Conservation (phyloP, 139 green algal species). For the Bryopsis sp. region DNA sequence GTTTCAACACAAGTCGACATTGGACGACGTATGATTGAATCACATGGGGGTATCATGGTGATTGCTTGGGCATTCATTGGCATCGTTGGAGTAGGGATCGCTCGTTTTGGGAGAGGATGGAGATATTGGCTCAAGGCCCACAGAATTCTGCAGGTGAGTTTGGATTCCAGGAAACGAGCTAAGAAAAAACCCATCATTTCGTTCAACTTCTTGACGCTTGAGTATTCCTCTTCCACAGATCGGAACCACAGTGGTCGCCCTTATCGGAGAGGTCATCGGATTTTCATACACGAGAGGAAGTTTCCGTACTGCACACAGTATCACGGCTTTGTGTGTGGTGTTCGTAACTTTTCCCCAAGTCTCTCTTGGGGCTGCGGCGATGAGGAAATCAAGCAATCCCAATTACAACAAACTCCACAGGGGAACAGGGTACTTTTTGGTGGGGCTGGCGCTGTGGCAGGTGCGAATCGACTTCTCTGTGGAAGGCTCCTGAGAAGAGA, state of each 20-base stretch:
- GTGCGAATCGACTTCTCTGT: no score
- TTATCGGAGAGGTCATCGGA: constrained; percentile 14
- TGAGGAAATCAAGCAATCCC: constrained; percentile 7
- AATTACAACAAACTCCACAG: constrained; percentile 17
- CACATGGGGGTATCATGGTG: constrained; percentile 18
- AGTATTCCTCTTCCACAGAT: background rate
- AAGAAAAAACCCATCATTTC: background rate
- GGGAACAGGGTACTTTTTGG: constrained; percentile 13
- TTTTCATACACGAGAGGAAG: constrained; percentile 18
- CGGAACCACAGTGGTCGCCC: constrained; percentile 5
- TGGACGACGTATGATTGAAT: constrained; percentile 6
- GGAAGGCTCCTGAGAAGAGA: no score
- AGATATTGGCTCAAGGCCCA: constrained; percentile 16
- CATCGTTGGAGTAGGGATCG: background rate
- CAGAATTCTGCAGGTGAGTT: background rate
- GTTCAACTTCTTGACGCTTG: background rate
- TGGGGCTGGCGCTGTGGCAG: constrained; percentile 4
- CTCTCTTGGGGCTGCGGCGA: constrained; percentile 8
- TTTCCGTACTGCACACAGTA: constrained; percentile 17
- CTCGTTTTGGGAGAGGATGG: constrained; percentile 12
- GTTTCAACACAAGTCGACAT: background rate
- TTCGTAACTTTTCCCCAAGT: constrained; percentile 19
- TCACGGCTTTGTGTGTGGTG: constrained; percentile 14
- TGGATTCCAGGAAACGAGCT: no score
- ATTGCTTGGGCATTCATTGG: constrained; percentile 4